Evolutionary conservation across 2,329 filamentous ascomycete genomes (phyloP), one percentile per base, ranked within the genome.

Genomic region (Trichophyton verrucosum): DNA sequence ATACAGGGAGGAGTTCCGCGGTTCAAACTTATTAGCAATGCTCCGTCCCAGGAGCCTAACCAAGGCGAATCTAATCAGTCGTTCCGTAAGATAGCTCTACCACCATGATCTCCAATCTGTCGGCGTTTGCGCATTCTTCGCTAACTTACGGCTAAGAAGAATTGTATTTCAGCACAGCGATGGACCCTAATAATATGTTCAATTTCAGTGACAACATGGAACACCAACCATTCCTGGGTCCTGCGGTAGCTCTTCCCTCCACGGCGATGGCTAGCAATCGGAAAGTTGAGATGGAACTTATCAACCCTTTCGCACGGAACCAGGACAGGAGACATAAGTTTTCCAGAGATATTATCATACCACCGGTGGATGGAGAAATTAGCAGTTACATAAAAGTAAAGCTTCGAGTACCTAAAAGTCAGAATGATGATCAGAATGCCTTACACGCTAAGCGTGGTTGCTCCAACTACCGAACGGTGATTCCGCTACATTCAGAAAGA

Each of bases 301-400:
- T 59, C 40, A 59, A 59, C 47, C 57, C 57, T 5, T 59, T 59
- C 27, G 57, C 20, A 24, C 33, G 38, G 17, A 44, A 59, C 17
- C 20, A n/a, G 3, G 24, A 59, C n/a, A 8, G 38, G 8, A 38
- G 57, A 20, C 27, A 59, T 30, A 44, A 15, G 22, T 17, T 17
- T 9, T 13, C 22, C 7, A 59, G 40, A 33, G 15, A 57, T 38
- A 44, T 30, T 20, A 27, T 59, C 17, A n/a, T 24, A 20, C n/a
- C n/a, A 22, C 44, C 58, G 2, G 15, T 36, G 27, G 27, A 22
- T 38, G 58, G 58, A 27, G 30, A 53, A 33, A 55, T 63, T 36
- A 63, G 62, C 58, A 60, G 61, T 8, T 61, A 61, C n/a, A 40
- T 63, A 30, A 63, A 63, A 55, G 60, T 63, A 38, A 51, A 27